Evolutionary conservation across 768 basidiomycete species (phyloP), one percentile per base, ranked within the genome.

Genomic region (Suillus hirtellus): DNA sequence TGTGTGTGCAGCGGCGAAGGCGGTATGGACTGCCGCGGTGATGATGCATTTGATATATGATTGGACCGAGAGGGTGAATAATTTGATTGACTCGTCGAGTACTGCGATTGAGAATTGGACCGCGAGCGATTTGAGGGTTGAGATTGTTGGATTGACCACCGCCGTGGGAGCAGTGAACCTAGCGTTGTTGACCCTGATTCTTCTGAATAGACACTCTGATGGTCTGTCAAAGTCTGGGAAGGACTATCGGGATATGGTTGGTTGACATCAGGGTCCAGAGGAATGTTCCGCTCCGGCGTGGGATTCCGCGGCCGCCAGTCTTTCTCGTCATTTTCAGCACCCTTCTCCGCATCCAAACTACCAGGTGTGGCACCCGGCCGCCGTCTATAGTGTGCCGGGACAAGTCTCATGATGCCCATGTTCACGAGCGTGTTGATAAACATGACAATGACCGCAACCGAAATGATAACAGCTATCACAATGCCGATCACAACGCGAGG

Each of bases 401-500:
- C 31, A 34, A 80, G 62, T 24, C 73, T 74, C 11, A 69, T 65
- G 52, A 82, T 62, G 37, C 78, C 76, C 60, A 79, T 70, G 67
- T 89, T 84, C 74, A 86, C 76, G 50, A 86, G 66, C 50, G 87
- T 76, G 69, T 92, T 93, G 70, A 89, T 67, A 71, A 91, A 83
- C 69, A 92, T 80, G 61, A 93, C 75, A 53, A 95, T 64, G 37
- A 91, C 81, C 0, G 91, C 83, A 44, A 92, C 76, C 15, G 89
- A 89, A 72, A 86, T 89, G 43, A 94, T 80, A 38, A 90, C 84
- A 14, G 88, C 86, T 44, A 86, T 81, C 65, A 93, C 82, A 62
- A 91, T 82, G 24, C 93, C 94, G 62, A 97, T 88, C 40, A 84
- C 88, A 2, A 92, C 89, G 21, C 94, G 85, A 1, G 91, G 88